Percentiles rank a stretch among this genome's conserved stretches.
phyloP scores from a whole-genome alignment of 257 asterid genomes.

The Leptodermis oblonga region DNA sequence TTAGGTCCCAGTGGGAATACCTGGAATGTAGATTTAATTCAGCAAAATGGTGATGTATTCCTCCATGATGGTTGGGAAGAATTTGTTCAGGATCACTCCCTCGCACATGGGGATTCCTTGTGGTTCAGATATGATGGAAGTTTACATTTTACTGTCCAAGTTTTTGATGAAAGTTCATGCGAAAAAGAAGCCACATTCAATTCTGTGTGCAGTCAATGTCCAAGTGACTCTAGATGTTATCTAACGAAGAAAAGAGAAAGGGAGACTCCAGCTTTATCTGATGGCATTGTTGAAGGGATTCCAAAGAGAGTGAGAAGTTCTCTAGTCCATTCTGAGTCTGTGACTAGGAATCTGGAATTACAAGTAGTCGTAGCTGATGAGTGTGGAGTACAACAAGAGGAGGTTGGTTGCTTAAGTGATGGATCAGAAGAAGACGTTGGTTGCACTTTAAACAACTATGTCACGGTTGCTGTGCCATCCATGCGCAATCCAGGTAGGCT shows the following conservation, averaged over 20 bases:
- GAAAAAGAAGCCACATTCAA: conserved; percentile 67
- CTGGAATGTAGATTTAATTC: conserved; percentile 40
- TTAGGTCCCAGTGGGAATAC: conserved; percentile 51
- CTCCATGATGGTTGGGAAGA: conserved; percentile 41
- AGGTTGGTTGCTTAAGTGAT: conserved; percentile 16
- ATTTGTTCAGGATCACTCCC: conserved; percentile 43
- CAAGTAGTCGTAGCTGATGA: conserved; percentile 21
- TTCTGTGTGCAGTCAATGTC: conserved; percentile 56
- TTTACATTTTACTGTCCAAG: conserved; percentile 61
- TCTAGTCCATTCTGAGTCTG: conserved; percentile 31
- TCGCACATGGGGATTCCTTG: conserved; percentile 41
- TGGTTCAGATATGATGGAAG: conserved; percentile 67
- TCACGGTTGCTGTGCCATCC: conserved; percentile 57
- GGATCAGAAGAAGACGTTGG: conserved; percentile 18
- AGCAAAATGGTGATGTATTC: conserved; percentile 29
- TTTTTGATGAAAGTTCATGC: conserved; percentile 66
- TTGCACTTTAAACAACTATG: conserved; percentile 30
- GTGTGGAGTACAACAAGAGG: conserved; percentile 32
- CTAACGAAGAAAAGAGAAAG: conserved; percentile 50
- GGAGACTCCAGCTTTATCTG: conserved; percentile 43
- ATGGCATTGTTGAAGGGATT: conserved; percentile 46
- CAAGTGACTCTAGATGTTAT: conserved; percentile 30
- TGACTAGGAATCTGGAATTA: conserved; percentile 24
- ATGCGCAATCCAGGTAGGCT: conserved; percentile 45
- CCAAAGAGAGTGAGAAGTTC: conserved; percentile 64